Conservation (phyloP, 441 rosid species). For the Jatropha multifida region DNA sequence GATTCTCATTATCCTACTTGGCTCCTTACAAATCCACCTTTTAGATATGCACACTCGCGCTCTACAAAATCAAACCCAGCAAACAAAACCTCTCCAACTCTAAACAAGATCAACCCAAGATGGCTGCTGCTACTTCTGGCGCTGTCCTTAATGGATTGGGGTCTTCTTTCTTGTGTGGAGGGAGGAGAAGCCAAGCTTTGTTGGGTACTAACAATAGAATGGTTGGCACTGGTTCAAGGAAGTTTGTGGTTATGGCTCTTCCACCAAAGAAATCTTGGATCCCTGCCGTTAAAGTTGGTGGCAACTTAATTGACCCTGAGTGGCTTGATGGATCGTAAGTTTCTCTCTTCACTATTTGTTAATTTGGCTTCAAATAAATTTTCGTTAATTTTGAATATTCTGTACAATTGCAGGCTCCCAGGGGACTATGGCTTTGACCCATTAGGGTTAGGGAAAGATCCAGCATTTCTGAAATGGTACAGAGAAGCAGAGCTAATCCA, state of each 20-base stretch:
- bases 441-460: slow-evolving; percentile 86
- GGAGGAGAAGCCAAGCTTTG: slow-evolving; percentile 39
- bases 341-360: not conserved
- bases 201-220: slow-evolving; percentile 31
- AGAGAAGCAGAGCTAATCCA: slow-evolving; percentile 96
- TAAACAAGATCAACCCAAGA: not conserved
- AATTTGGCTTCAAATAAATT: too few species aligned
- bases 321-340: slow-evolving; percentile 99
- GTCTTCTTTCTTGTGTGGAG: slow-evolving; percentile 70
- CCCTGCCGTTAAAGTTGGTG: slow-evolving; percentile 82
- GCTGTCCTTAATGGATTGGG: slow-evolving; percentile 74
- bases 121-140: slow-evolving; percentile 60
- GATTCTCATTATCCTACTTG: slow-evolving; percentile 28
- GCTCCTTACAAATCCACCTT: slow-evolving; percentile 28
- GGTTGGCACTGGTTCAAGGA: slow-evolving; percentile 32
- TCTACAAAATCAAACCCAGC: not conserved
- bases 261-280: slow-evolving; percentile 85
- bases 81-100: not conserved
- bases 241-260: slow-evolving; percentile 50
- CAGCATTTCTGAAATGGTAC: slow-evolving; percentile 92
- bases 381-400: not conserved
- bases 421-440: slow-evolving; percentile 98
- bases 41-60: slow-evolving; percentile 15
- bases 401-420: slow-evolving; percentile 62
- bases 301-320: slow-evolving; percentile 85